These are phyloP conservation scores for Filobasidium uniguttulatum DNA, from an alignment of 1,284 basidiomycete genomes.

Conservation along the genomic window DNA sequence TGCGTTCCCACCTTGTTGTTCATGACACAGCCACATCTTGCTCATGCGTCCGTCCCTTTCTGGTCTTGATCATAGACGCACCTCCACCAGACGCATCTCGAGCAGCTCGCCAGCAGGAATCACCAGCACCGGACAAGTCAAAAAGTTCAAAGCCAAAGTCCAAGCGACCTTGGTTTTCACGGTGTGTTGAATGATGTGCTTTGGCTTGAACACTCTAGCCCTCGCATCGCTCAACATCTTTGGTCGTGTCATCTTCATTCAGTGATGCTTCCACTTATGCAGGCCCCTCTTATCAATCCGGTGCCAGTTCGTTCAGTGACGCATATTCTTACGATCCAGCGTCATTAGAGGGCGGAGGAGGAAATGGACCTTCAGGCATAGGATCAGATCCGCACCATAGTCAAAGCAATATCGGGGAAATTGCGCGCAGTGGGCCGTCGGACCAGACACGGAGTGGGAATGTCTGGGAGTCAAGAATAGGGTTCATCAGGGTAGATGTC, in stretches of 20 bases:
- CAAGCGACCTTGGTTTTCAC: conserved; percentile 48
- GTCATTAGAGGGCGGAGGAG: conserved; percentile 31
- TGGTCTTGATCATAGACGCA: conserved; percentile 25
- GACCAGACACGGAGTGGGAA: conserved; percentile 32
- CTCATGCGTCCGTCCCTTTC: not conserved
- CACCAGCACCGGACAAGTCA: no score
- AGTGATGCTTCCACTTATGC: conserved; percentile 30
- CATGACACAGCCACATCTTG: not conserved
- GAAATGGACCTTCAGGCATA: conserved; percentile 20
- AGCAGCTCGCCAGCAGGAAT: no score
- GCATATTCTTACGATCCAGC: conserved; percentile 22
- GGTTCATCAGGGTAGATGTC: conserved; percentile 51
- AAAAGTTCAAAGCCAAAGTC: conserved; percentile 26
- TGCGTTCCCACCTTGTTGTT: not conserved
- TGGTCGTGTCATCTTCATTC: not conserved
- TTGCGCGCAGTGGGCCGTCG: conserved; percentile 23
- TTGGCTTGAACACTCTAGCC: conserved; percentile 21
- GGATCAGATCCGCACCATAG: conserved; percentile 8
- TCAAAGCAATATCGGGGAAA: conserved; percentile 29
- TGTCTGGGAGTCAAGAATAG: conserved; percentile 58
- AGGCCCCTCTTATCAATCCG: conserved; percentile 48
- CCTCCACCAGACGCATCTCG: conserved; percentile 36
- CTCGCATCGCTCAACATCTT: conserved; percentile 34
- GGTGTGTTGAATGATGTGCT: conserved; percentile 23
- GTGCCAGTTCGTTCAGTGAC: conserved; percentile 42